Conservation (phyloP, 306 rosid genomes). For the Rubus parviflorus region DNA sequence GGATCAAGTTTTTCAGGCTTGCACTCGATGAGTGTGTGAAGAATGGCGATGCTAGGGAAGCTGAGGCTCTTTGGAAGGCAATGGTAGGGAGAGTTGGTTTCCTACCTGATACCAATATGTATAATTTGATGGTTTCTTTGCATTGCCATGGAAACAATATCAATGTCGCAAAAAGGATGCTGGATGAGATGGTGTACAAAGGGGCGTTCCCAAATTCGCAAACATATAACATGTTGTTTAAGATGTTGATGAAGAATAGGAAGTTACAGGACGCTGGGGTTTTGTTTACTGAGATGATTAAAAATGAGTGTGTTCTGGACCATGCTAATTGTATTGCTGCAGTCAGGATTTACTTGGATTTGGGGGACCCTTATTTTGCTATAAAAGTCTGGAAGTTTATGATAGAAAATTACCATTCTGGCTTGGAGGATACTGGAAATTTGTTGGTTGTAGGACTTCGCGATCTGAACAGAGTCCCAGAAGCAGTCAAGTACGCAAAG, state of each 20-base stretch:
- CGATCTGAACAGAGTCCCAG: constrained; percentile 47
- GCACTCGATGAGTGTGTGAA: constrained; percentile 55
- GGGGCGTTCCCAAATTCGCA: constrained; percentile 53
- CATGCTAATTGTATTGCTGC: constrained; percentile 51
- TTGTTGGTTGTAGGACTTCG: constrained; percentile 46
- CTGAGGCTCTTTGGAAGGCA: constrained; percentile 54
- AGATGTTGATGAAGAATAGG: constrained; percentile 45
- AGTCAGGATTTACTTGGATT: constrained; percentile 47
- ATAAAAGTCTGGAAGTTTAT: constrained; percentile 59
- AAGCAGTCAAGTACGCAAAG: constrained; percentile 69
- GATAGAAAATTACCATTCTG: constrained; percentile 42
- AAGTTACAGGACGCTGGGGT: constrained; percentile 43
- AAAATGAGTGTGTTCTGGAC: constrained; percentile 62
- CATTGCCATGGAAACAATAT: constrained; percentile 36
- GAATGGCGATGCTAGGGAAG: constrained; percentile 39
- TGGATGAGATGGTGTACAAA: constrained; percentile 54
- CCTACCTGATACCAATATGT: constrained; percentile 44
- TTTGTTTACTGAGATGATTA: constrained; percentile 59
- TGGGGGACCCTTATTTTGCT: constrained; percentile 46
- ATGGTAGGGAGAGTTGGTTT: constrained; percentile 34
- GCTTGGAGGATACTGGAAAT: constrained; percentile 52
- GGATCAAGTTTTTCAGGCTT: constrained; percentile 53
- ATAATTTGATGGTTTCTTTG: constrained; percentile 53
- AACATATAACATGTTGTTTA: constrained; percentile 56
- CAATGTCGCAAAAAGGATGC: constrained; percentile 37